A percentile compares a stretch with the other conserved stretches of the same genome.
Evolutionary conservation across 768 basidiomycete genomes (phyloP).

Genomic region (Tulasnella sp.): DNA sequence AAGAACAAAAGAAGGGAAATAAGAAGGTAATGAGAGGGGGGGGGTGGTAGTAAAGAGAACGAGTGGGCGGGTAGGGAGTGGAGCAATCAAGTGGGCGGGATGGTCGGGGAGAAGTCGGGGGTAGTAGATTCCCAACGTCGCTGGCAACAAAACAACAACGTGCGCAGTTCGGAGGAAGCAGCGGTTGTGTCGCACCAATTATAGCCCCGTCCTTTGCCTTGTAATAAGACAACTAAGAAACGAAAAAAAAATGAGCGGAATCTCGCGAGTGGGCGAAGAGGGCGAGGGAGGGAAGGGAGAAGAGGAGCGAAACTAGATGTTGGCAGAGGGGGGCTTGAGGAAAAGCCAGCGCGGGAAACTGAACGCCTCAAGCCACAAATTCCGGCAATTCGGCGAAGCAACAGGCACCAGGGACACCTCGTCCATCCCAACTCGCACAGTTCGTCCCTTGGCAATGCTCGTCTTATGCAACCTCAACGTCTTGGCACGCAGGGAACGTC

Average conservation of each 20-base stretch:
- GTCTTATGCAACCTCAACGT: background rate
- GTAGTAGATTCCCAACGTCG: constrained; percentile 1
- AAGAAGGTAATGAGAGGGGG: background rate
- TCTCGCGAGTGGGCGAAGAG: background rate
- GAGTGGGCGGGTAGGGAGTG: background rate
- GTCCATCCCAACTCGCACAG: background rate
- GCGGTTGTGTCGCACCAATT: background rate
- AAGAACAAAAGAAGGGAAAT: background rate
- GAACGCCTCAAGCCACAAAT: background rate
- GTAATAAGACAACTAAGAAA: background rate
- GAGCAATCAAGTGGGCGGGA: background rate
- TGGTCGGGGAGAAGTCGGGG: background rate
- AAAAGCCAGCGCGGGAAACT: constrained; percentile 1
- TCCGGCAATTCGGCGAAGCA: background rate
- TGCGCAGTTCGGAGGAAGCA: constrained; percentile 1
- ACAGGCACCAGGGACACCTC: background rate
- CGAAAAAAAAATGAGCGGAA: background rate
- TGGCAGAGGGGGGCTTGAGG: background rate
- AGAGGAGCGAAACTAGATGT: background rate
- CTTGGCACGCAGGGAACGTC: background rate
- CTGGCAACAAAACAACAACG: constrained; percentile 9
- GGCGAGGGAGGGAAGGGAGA: background rate
- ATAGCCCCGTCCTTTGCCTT: background rate
- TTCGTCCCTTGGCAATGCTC: background rate
- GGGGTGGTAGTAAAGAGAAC: background rate